Evolutionary conservation across 352 stramenopile genomes (phyloP), one percentile per base, ranked within the genome.

Genomic region (Elongisporangium prolatum): DNA sequence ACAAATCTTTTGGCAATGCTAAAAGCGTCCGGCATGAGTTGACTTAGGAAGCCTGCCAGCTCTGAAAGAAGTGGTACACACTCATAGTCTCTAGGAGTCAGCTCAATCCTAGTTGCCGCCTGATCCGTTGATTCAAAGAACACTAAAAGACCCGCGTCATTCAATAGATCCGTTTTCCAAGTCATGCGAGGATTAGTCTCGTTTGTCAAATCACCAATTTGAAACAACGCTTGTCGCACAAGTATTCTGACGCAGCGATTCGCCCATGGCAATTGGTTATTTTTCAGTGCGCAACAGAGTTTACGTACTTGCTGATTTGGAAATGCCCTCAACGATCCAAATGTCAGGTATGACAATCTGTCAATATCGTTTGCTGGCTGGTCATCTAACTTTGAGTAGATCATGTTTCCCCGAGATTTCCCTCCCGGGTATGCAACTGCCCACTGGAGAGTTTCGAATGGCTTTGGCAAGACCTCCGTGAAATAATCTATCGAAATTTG

Each of bases 221-320:
- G 75, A 14, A 73, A 86, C 13, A 88, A 38, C 4, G 71, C 70
- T 59, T 87, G 75, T 2, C 59, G 65, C 1, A 85, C 61, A n/a
- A 86, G 56, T 9, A 44, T 67, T 18, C 48, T 22, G 5, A 89
- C 75, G 18, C 61, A 65, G 2, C 53, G 8, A 18, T 81, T 60
- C 0, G 62, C 69, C 77, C 77, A 87, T 9, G 69, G 75, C 17
- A 89, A 38, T 0, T 53, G 17, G 25, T 86, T 71, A 18, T 73
- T 63, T 37, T 78, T 47, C 9, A 89, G 22, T 16, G 68, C 67
- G 1, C 62, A 73, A 16, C 74, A 67, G 21, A 90, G 13, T n/a
- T 79, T 81, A 1, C 72, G 69, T 5, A 74, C 60, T 37, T 89
- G 75, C 51, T 81, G 73, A 25, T 85, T 69, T 2, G 80, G 69